These are phyloP conservation scores for Cyclocybe cylindracea DNA, from an alignment of 768 basidiomycete genomes.

Conservation along the genomic window DNA sequence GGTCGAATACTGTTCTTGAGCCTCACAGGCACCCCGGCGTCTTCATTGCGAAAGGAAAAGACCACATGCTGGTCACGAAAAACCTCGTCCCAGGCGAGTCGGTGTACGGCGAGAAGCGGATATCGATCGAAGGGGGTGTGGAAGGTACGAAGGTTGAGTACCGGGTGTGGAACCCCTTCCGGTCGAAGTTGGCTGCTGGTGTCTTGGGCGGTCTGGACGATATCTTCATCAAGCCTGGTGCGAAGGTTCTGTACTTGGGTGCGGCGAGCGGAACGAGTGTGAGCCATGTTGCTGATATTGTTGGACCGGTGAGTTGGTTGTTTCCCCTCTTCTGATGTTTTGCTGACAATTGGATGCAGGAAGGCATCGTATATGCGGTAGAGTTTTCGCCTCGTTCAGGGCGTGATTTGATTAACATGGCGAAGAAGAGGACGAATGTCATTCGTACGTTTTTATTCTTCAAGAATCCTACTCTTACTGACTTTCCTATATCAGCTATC, in stretches of 20 bases:
- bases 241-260: conserved; percentile 96
- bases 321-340: conserved; percentile 8
- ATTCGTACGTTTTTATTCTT: conserved; percentile 67
- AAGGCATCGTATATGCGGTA: conserved; percentile 96
- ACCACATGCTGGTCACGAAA: conserved; percentile 95
- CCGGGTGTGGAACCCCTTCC: conserved; percentile 99
- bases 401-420: conserved; percentile 98
- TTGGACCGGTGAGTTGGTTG: conserved; percentile 76
- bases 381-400: conserved; percentile 97
- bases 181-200: conserved; percentile 95
- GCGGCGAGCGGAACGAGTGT: conserved; percentile 98
- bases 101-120: conserved; percentile 98
- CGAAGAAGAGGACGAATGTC: conserved; percentile 98
- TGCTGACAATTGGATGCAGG: conserved; percentile 42
- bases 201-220: conserved; percentile 93
- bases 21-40: conserved; percentile 94
- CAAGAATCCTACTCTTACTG: conserved; percentile 1
- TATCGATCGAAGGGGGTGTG: conserved; percentile 75
- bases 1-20: conserved; percentile 88
- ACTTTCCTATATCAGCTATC: conserved; percentile 59
- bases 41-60: conserved; percentile 98
- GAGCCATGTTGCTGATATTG: conserved; percentile 98
- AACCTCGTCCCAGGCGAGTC: conserved; percentile 97
- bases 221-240: conserved; percentile 90
- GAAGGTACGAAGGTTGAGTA: conserved; percentile 93